Evolutionary conservation across 2,329 filamentous ascomycete genomes (phyloP).

Genomic region (Verticillium tricorpus): DNA sequence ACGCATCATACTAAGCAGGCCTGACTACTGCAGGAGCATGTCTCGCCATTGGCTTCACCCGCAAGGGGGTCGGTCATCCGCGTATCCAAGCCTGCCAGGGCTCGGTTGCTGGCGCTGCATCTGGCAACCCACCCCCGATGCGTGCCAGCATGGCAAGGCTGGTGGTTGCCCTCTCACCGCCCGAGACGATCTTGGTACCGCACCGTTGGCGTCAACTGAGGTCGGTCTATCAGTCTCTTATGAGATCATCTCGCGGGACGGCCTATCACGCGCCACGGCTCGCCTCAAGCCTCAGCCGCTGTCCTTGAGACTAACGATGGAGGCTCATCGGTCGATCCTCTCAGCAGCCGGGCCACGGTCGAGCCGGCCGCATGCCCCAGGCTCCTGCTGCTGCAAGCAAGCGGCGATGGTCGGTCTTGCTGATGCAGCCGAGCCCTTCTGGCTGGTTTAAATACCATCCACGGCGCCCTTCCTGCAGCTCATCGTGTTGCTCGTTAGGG

Average conservation of each 20-base stretch:
- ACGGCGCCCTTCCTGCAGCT: neutral
- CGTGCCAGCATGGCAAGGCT: neutral
- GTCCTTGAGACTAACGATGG: no score
- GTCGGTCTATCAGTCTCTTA: neutral
- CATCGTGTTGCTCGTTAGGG: neutral
- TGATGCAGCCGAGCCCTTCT: neutral
- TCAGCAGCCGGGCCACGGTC: no score
- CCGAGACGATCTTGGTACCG: neutral
- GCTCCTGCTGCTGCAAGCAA: no score
- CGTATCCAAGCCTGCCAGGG: neutral
- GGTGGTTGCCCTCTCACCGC: neutral
- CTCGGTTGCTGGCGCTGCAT: neutral
- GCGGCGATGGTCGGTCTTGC: neutral
- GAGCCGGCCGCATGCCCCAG: no score
- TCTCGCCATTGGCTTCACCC: neutral
- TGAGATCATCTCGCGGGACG: neutral
- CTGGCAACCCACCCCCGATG: neutral
- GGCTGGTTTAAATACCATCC: neutral
- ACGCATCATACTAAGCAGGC: neutral
- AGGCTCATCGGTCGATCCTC: no score
- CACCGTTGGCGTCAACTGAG: neutral
- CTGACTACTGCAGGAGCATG: no score
- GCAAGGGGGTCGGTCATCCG: no score
- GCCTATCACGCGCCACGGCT: no score
- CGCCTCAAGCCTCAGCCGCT: no score